Conservation (phyloP, 176 grass and related monocot species). For the Lolium multiflorum region DNA sequence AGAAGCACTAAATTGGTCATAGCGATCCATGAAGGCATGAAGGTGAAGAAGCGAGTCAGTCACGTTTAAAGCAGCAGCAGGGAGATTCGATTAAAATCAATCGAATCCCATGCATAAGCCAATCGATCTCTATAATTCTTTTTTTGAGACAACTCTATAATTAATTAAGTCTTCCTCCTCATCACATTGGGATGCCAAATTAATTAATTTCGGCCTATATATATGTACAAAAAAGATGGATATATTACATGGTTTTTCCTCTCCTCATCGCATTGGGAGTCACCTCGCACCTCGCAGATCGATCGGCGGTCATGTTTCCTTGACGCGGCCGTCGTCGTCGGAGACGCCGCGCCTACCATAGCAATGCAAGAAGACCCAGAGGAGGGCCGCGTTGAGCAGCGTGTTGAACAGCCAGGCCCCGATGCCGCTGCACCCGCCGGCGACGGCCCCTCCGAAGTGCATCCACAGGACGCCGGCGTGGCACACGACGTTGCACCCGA, state of each 20-base stretch:
- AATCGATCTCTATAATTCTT: neutral
- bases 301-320: neutral
- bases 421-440: conserved; percentile 84
- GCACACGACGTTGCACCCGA: conserved; percentile 74
- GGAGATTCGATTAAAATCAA: neutral
- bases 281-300: neutral
- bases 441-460: conserved; percentile 71
- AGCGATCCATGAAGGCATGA: neutral
- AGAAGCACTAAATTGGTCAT: neutral
- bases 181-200: neutral
- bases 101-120: neutral
- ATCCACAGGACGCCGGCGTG: conserved; percentile 81
- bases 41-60: neutral
- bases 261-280: neutral
- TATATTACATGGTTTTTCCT: conserved; percentile 27
- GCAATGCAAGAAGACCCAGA: conserved; percentile 83
- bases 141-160: neutral
- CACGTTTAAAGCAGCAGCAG: neutral
- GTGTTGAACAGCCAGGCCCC: conserved; percentile 87
- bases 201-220: neutral
- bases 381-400: conserved; percentile 68
- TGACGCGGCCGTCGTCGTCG: conserved; percentile 42
- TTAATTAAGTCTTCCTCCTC: conserved; percentile 1
- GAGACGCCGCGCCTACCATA: conserved; percentile 56
- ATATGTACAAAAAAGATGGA: conserved; percentile 48